Evolutionary conservation across 164 flowering plant species (phyloP).

Genomic region (Nymphaea colorata): DNA sequence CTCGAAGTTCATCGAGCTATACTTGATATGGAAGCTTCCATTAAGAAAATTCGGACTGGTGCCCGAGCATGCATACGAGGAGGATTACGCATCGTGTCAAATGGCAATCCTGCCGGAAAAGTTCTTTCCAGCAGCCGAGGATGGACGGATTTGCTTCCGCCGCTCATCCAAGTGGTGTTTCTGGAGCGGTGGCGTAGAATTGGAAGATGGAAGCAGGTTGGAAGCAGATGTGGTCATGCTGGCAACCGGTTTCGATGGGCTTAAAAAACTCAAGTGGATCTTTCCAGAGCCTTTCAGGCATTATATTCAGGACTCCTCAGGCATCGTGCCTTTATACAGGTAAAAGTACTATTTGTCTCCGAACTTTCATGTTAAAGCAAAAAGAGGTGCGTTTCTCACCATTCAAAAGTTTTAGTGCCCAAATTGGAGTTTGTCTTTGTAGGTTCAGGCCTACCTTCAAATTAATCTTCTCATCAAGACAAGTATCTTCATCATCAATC

Average conservation of each 20-base stretch:
- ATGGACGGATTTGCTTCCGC: conserved; percentile 65
- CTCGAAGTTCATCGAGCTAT: conserved; percentile 72
- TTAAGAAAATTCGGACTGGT: conserved; percentile 61
- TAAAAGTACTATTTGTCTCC: conserved; percentile 7
- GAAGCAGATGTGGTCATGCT: conserved; percentile 84
- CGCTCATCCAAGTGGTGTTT: conserved; percentile 71
- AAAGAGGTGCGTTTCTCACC: too few relatives aligned
- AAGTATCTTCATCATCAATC: too few relatives aligned
- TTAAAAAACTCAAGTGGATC: conserved; percentile 52
- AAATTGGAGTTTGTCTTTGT: too few relatives aligned
- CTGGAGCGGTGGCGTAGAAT: conserved; percentile 54
- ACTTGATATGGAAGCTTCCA: conserved; percentile 66
- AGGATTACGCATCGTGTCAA: conserved; percentile 88
- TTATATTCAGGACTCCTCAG: conserved; percentile 38
- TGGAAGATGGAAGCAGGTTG: conserved; percentile 52
- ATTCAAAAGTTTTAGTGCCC: too few relatives aligned
- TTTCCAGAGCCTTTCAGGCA: conserved; percentile 68
- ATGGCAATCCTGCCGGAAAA: conserved; percentile 87
- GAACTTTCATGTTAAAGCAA: too few relatives aligned
- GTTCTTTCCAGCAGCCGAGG: conserved; percentile 72
- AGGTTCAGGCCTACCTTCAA: too few relatives aligned
- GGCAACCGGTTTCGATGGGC: conserved; percentile 85
- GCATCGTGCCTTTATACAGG: conserved; percentile 82
- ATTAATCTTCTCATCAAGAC: too few relatives aligned
- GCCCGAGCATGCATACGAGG: conserved; percentile 85